Evolutionary conservation across 306 rosid genomes (phyloP).

Genomic region (Pterocarpus macrocarpus): DNA sequence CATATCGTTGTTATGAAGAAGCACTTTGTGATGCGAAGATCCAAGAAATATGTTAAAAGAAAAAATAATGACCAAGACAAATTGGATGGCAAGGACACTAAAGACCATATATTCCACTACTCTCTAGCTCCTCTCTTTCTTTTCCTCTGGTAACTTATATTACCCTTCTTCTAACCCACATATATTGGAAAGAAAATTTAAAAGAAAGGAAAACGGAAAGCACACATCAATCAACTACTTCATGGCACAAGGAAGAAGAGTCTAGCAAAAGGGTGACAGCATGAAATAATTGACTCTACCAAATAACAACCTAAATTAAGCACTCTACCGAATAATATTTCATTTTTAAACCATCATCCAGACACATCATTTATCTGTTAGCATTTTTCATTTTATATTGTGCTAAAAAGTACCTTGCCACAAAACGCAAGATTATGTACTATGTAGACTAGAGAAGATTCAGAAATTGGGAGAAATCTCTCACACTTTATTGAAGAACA

Average conservation of each 20-base stretch:
- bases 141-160: not conserved
- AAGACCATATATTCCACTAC: constrained; percentile 7
- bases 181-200: not conserved
- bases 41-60: not conserved
- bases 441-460: too few relatives aligned
- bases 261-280: constrained; percentile 13
- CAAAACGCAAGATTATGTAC: not conserved
- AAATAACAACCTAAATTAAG: not conserved
- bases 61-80: constrained; percentile 6
- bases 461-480: too few relatives aligned
- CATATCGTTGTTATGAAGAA: not conserved
- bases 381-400: constrained; percentile 4
- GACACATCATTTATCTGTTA: not conserved
- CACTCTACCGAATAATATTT: constrained; percentile 4
- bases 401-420: not conserved
- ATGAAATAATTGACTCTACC: not conserved
- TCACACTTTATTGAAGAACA: too few relatives aligned
- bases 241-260: constrained; percentile 3
- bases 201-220: constrained; percentile 5
- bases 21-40: not conserved
- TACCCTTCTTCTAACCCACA: not conserved
- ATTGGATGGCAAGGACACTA: not conserved
- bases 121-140: not conserved
- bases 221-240: constrained; percentile 16
- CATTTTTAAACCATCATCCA: not conserved